Evolutionary conservation across 2,329 filamentous ascomycete species (phyloP), one percentile per base, ranked within the genome.

Genomic region (Colletotrichum phormii): DNA sequence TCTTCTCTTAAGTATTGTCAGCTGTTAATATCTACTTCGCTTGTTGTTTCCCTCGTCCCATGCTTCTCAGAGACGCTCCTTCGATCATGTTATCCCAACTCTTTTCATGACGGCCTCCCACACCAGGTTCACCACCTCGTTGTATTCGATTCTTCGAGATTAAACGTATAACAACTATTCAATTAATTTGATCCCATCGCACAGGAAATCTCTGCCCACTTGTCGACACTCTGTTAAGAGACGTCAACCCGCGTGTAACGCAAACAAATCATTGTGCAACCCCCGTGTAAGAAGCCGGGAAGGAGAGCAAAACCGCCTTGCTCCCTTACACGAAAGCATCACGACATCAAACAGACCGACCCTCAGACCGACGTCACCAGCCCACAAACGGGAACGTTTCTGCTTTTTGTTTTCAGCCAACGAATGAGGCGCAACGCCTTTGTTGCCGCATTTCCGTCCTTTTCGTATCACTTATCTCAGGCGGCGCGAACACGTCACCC

Each of bases 401-500:
- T 64, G 46, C 13, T 35, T 31, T 15, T 15, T 64, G 29, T 33
- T 54, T 46, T 5, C 13, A 35, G 26, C 11, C 29, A 35, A 4
- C 12, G 29, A 29, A 22, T 24, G 15, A 24, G 31, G 29, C 18
- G 18, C 29, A 51, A 18, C 46, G 42, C 60, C 13, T 1, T 22
- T 24, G 13, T 53, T 63, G 9, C 42, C 12, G 18, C 37, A 29
- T 18, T n/a, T 11, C 42, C 42, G 42, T 49, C 18, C 18, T 12
- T 22, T 42, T 12, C 33, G 62, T 57, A 42, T 15, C 62, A 26
- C 22, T 2, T 29, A 26, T 9, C 15, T 57, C 15, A 18, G 22
- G 18, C 24, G 6, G 12, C 51, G 33, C 51, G 33, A 64, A 64
- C 51, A 57, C 62, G 62, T 57, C 62, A 64, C 33, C 51, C n/a